Evolutionary conservation across 495 filamentous ascomycete genomes (phyloP).

Genomic region (Daldinia loculata): DNA sequence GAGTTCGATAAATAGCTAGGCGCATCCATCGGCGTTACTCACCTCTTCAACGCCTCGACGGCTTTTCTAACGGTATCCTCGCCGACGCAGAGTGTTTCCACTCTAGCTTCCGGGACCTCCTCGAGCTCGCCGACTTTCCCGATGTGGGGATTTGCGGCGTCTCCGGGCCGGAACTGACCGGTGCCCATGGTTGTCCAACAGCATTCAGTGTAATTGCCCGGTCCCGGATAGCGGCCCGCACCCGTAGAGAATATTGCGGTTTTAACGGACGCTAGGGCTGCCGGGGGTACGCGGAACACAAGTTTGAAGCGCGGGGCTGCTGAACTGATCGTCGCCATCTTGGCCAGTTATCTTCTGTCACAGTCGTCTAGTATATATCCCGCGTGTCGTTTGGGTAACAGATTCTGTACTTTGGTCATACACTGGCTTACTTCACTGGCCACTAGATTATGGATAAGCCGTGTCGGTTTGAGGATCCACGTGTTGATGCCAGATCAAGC

Average conservation of each 20-base stretch:
- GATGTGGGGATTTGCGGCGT: slow-evolving; percentile 64
- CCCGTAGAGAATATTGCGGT: slow-evolving; percentile 67
- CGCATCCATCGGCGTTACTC: slow-evolving; percentile 29
- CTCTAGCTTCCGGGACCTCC: slow-evolving; percentile 55
- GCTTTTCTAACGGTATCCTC: slow-evolving; percentile 52
- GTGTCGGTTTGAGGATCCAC: background rate
- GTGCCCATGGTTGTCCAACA: slow-evolving; percentile 64
- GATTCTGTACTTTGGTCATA: too few relatives aligned
- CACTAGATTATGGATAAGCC: background rate
- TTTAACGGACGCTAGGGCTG: slow-evolving; percentile 59
- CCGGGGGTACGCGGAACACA: slow-evolving; percentile 63
- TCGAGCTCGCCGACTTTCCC: slow-evolving; percentile 61
- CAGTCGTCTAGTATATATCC: background rate
- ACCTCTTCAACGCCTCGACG: slow-evolving; percentile 67
- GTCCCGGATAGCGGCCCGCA: slow-evolving; percentile 63
- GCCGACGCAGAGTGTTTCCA: slow-evolving; percentile 59
- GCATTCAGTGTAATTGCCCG: slow-evolving; percentile 65
- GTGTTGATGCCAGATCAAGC: slow-evolving; percentile 15
- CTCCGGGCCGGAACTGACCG: slow-evolving; percentile 67
- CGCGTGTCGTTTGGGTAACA: background rate
- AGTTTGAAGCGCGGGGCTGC: slow-evolving; percentile 57
- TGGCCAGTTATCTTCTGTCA: slow-evolving; percentile 6
- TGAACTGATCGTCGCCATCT: slow-evolving; percentile 25
- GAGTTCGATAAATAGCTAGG: background rate
- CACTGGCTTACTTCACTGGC: background rate